Percentiles rank a stretch among this genome's conserved stretches.
Evolutionary conservation across 2,329 filamentous ascomycete species (phyloP).

Genomic region (Pseudogymnoascus sp.): DNA sequence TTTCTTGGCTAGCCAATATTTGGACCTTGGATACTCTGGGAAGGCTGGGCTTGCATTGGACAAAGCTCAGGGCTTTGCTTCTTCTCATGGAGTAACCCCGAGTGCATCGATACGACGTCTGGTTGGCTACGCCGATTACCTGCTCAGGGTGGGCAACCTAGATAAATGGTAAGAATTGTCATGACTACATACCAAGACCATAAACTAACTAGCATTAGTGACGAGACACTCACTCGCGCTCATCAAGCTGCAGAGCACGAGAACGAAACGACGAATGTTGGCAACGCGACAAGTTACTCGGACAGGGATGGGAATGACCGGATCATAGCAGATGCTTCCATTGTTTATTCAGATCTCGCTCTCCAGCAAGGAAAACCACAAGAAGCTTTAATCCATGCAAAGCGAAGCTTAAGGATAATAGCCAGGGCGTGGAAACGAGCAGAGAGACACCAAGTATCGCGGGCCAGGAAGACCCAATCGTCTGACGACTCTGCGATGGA

Average conservation of each 20-base stretch:
- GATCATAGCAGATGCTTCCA: constrained; percentile 30
- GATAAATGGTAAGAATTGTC: constrained; percentile 45
- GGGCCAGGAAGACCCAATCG: constrained; percentile 9
- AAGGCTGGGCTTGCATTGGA: constrained; percentile 50
- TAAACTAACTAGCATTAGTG: constrained; percentile 20
- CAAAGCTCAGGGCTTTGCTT: constrained; percentile 44
- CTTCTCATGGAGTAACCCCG: constrained; percentile 32
- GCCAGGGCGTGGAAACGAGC: constrained; percentile 32
- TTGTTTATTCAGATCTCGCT: constrained; percentile 29
- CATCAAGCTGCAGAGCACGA: constrained; percentile 22
- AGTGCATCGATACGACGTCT: constrained; percentile 50
- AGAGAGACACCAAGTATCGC: constrained; percentile 11
- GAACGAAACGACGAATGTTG: constrained; percentile 16
- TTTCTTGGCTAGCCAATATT: constrained; percentile 45
- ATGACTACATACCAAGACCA: background rate
- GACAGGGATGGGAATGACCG: constrained; percentile 22
- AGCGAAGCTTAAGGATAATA: constrained; percentile 45
- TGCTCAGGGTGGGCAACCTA: constrained; percentile 56
- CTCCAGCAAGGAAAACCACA: constrained; percentile 43
- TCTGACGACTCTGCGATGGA: constrained; percentile 19
- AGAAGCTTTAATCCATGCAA: constrained; percentile 48
- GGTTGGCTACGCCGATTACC: constrained; percentile 66
- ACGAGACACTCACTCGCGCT: constrained; percentile 24
- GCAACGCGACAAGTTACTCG: constrained; percentile 13
- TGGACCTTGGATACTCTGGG: constrained; percentile 51